Base-by-base conservation (phyloP, 2,329 filamentous ascomycete genomes). In the Apiospora arundinis region DNA sequence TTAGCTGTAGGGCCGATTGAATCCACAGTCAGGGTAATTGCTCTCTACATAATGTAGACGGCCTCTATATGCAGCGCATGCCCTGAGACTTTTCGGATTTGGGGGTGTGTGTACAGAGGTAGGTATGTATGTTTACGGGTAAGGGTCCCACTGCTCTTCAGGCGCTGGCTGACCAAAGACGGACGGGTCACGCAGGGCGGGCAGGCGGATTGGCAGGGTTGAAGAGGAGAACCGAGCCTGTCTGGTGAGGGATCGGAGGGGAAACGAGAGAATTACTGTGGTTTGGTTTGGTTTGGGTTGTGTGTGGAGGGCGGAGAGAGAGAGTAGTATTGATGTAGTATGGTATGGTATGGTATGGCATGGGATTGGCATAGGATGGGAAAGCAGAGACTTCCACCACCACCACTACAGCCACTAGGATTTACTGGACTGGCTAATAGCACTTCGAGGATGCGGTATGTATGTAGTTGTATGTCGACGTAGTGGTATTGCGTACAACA, bases 1-100 rank as follows among this genome's bases (percentile, higher is more conserved):
- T 69, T 49, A 49, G 67, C 67, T 49, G 67, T 69, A 69, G 67
- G 67, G 67, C 67, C 67, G 67, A 69, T 69, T 69, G 67, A 69
- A 69, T 69, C 67, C 67, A 69, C 56, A 63, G 32, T 45, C 67
- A 49, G 37, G 46, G 67, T 52, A 56, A 56, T 69, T 69, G 66
- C 46, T 68, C 66, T 48, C 25, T 48, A 63, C 21, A 63, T 60
- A 60, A 63, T 63, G 32, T 63, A 63, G 56, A 40, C 56, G n/a
- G 28, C 37, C 56, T 63, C 56, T 63, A 40, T 63, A 63, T 63
- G 56, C 56, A 63, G 37, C 56, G 56, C 28, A 40, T 63, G 56
- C 56, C 56, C 56, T 40, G 56, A 40, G 32, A 63, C 56, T 63
- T 63, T 32, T 63, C 56, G 56, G 32, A 23, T 63, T 40, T 40